phyloP scores from a whole-genome alignment of 257 asterid species.

The Solanum tarapatanum region DNA sequence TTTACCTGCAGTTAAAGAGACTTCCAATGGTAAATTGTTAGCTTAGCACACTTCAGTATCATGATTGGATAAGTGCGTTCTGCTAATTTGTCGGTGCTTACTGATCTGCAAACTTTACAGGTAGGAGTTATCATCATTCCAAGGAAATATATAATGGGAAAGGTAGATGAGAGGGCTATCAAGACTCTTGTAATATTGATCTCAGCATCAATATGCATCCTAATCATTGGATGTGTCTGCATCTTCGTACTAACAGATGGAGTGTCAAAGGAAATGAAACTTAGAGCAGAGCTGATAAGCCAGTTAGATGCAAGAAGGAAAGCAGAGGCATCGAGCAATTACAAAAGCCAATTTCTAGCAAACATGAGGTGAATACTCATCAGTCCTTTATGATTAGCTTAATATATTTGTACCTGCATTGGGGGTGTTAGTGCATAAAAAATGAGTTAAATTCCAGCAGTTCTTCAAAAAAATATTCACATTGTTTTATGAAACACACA shows the following conservation, averaged over 20 bases:
- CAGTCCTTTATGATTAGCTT: not conserved
- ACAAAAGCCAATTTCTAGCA: conserved; percentile 89
- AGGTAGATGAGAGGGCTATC: conserved; percentile 69
- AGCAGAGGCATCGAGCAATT: conserved; percentile 92
- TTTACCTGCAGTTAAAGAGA: conserved; percentile 76
- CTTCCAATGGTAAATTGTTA: conserved; percentile 70
- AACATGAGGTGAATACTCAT: conserved; percentile 63
- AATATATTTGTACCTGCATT: not conserved
- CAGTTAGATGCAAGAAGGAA: conserved; percentile 86
- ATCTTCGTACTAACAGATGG: conserved; percentile 79
- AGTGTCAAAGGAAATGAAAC: conserved; percentile 88
- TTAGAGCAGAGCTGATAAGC: conserved; percentile 69
- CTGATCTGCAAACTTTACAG: conserved; percentile 22
- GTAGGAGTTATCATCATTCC: conserved; percentile 88
- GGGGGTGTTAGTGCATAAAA: not conserved
- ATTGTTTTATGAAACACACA: not conserved
- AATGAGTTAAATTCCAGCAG: not conserved
- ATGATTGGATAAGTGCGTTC: not conserved
- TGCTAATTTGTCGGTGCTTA: not conserved
- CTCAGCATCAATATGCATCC: conserved; percentile 74
- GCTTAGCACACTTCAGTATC: not conserved
- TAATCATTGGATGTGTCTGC: conserved; percentile 74
- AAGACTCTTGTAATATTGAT: conserved; percentile 59
- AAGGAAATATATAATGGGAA: conserved; percentile 85
- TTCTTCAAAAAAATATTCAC: not conserved